Evolutionary conservation across 768 basidiomycete genomes (phyloP), one percentile per base, ranked within the genome.

Genomic region (Podaxis sp.): DNA sequence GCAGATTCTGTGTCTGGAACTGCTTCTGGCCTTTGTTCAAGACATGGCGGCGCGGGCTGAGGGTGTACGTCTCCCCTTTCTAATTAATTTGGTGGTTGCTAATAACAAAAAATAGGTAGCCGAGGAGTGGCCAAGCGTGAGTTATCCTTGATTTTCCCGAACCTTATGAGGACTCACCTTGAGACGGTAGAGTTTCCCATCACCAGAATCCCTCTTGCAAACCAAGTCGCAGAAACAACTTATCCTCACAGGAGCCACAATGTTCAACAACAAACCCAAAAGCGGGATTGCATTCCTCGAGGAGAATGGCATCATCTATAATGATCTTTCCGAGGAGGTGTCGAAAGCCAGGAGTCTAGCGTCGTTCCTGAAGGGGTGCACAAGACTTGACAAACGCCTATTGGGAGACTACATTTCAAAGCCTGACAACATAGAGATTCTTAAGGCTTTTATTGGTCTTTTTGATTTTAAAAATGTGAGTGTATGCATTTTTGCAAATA

Each of bases 251-350:
- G 96, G 94, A 3, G 92, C 93, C 4, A 77, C 87, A 1, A 86
- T 88, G 40, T 99, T 99, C 78, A 99, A 99, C 70, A 75, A 84
- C 13, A 98, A 98, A 75, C 96, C 97, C 0, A 99, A 96, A 75
- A 80, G 83, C 38, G 97, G 95, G 0, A 75, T 99, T 28, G 84
- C 93, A 2, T 98, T 94, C 76, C 80, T 99, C 38, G 95, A 98
- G 72, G 94, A 97, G 70, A 89, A 96, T 70, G 87, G 87, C n/a
- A 78, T 99, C 46, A 92, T 99, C 62, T 90, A 91, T 70, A 75
- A 80, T 4, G 86, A 91, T 64, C 74, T 86, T 36, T 84, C 84
- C 20, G 73, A 81, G 15, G 82, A 78, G 12, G 75, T 84, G 20
- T 80, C 91, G 6, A 86, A 83, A 59, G 72, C 82, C 2, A 82